These are phyloP conservation scores for Strigomonas oncopelti DNA, from an alignment of 208 protist genomes.

Conservation along the genomic window DNA sequence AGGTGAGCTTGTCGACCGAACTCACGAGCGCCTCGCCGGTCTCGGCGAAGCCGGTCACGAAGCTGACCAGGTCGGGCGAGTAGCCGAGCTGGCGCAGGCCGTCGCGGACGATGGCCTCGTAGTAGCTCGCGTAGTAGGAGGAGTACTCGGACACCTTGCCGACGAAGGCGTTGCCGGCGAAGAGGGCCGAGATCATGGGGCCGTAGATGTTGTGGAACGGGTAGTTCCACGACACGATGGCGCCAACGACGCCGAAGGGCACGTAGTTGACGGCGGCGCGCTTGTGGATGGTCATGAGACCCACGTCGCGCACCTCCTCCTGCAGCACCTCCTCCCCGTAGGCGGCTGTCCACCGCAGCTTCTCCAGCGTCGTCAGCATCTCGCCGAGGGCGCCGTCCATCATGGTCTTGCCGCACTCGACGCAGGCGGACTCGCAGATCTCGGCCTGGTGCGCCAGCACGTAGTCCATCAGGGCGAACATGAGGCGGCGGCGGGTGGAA, in stretches of 20 bases:
- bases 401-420: conserved; percentile 91
- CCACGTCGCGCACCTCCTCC: conserved; percentile 81
- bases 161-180: conserved; percentile 92
- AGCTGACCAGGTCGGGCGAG: conserved; percentile 86
- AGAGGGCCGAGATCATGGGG: conserved; percentile 92
- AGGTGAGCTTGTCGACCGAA: conserved; percentile 91
- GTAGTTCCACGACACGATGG: conserved; percentile 95
- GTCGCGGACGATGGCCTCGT: conserved; percentile 87
- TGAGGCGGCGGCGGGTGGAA: conserved; percentile 73
- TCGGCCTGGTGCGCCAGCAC: conserved; percentile 72
- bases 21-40: conserved; percentile 86
- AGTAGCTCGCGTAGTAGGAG: conserved; percentile 89
- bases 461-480: conserved; percentile 87
- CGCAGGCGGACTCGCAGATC: conserved; percentile 84
- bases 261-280: conserved; percentile 78
- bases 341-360: conserved; percentile 85
- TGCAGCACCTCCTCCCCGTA: conserved; percentile 76
- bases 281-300: conserved; percentile 88
- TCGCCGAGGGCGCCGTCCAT: conserved; percentile 89
- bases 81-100: conserved; percentile 85
- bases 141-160: conserved; percentile 94
- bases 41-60: conserved; percentile 92
- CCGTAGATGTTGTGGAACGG: conserved; percentile 94
- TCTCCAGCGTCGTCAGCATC: conserved; percentile 90
- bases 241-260: conserved; percentile 89